Evolutionary conservation across 2,329 filamentous ascomycete species (phyloP).

Genomic region (Nakataea oryzae): DNA sequence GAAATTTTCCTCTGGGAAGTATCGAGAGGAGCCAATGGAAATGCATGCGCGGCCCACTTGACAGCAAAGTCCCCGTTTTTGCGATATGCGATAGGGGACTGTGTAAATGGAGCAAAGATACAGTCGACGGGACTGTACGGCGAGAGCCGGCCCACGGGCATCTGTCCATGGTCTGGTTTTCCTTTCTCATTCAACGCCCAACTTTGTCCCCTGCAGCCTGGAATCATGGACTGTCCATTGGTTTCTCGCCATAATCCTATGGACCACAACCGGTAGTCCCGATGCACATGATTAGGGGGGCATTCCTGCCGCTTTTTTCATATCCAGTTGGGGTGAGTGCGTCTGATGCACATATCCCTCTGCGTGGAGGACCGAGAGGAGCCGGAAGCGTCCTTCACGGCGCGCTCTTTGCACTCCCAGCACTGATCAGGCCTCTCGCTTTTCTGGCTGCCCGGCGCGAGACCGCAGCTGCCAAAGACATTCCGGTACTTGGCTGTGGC

Average conservation of each 20-base stretch:
- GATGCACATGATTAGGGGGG: too few relatives aligned
- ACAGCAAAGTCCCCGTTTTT: slow-evolving; percentile 5
- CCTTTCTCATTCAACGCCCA: background rate
- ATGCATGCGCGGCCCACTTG: slow-evolving; percentile 1
- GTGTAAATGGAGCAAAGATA: background rate
- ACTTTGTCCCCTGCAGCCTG: too few relatives aligned
- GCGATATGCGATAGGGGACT: background rate
- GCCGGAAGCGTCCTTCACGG: too few relatives aligned
- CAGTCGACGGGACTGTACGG: background rate
- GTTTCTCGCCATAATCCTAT: too few relatives aligned
- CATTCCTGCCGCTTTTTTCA: too few relatives aligned
- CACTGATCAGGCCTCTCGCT: slow-evolving; percentile 22
- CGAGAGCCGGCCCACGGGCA: too few relatives aligned
- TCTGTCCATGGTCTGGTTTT: background rate
- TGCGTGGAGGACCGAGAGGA: too few relatives aligned
- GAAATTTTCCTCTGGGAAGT: background rate
- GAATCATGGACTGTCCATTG: too few relatives aligned
- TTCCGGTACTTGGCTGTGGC: slow-evolving; percentile 18
- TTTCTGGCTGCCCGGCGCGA: slow-evolving; percentile 17
- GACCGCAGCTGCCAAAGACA: slow-evolving; percentile 27
- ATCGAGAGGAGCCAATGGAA: background rate
- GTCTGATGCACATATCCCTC: too few relatives aligned
- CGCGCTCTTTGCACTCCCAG: slow-evolving; percentile 25
- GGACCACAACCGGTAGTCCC: too few relatives aligned
- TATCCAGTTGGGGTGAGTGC: too few relatives aligned